A percentile compares a stretch with the other conserved stretches of the same genome.
These are phyloP conservation scores for Marchantia paleacea DNA, from an alignment of 225 moss, liverwort and hornwort genomes.

Conservation along the genomic window DNA sequence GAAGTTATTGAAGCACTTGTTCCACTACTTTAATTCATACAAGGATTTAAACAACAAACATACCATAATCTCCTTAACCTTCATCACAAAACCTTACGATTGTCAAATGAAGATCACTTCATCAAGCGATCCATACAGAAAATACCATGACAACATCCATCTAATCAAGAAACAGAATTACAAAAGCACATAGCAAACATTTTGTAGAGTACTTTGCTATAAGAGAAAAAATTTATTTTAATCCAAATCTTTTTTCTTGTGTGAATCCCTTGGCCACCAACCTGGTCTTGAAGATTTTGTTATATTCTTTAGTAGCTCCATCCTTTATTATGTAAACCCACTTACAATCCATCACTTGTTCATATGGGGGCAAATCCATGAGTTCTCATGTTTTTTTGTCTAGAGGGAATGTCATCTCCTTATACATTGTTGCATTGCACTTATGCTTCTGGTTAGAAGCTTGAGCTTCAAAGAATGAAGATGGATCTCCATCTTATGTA, in stretches of 20 bases:
- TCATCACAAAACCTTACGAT: neutral
- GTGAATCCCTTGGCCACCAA: no score
- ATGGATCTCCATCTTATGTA: no score
- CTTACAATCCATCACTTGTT: no score
- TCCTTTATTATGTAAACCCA: no score
- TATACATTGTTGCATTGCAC: no score
- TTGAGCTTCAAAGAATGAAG: no score
- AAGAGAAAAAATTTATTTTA: neutral
- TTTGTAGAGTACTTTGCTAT: neutral
- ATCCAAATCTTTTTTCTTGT: neutral
- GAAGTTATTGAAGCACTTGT: neutral
- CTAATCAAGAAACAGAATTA: neutral
- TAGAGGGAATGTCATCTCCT: no score
- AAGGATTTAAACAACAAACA: neutral
- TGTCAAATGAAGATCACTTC: neutral
- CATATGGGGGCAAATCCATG: no score
- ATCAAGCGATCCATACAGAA: neutral
- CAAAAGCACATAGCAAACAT: neutral
- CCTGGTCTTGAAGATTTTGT: no score
- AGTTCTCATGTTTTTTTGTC: no score
- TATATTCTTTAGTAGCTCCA: no score
- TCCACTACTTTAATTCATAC: neutral
- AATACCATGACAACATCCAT: neutral
- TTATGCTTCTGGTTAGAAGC: no score
- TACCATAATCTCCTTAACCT: neutral